Percentiles rank a stretch among this genome's conserved stretches.
Conservation (phyloP, 2,329 filamentous ascomycete genomes). For the Cadophora gregata region DNA sequence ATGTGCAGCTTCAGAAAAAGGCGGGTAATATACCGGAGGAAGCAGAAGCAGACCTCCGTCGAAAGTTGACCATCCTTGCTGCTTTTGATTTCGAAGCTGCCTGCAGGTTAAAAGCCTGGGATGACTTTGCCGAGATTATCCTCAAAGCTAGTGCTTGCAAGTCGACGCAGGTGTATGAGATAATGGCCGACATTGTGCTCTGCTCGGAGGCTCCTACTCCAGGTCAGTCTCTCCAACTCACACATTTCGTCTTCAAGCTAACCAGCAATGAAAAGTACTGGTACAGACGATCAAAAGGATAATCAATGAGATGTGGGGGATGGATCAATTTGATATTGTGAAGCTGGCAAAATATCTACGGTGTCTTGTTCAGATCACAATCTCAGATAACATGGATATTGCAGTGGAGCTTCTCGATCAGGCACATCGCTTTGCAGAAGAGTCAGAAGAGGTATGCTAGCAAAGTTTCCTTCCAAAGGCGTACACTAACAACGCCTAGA, state of each 20-base stretch:
- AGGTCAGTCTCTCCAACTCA: slow-evolving; percentile 47
- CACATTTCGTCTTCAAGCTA: not conserved
- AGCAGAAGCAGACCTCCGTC: slow-evolving; percentile 57
- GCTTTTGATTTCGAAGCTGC: slow-evolving; percentile 83
- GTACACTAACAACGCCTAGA: slow-evolving; percentile 40
- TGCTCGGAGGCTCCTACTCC: slow-evolving; percentile 57
- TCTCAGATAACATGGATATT: slow-evolving; percentile 57
- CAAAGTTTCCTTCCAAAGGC: not conserved
- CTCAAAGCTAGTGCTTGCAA: slow-evolving; percentile 53
- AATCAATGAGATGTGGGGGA: slow-evolving; percentile 69
- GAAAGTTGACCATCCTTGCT: slow-evolving; percentile 70
- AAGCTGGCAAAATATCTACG: slow-evolving; percentile 79
- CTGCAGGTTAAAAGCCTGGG: slow-evolving; percentile 69
- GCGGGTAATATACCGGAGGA: slow-evolving; percentile 50
- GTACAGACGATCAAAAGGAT: slow-evolving; percentile 64
- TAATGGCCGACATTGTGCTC: slow-evolving; percentile 70
- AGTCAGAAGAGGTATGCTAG: slow-evolving; percentile 53
- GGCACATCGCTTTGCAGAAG: slow-evolving; percentile 58
- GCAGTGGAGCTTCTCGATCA: slow-evolving; percentile 70
- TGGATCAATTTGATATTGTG: slow-evolving; percentile 59
- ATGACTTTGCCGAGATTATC: slow-evolving; percentile 67
- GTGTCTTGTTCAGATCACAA: slow-evolving; percentile 73
- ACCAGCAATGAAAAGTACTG: slow-evolving; percentile 38
- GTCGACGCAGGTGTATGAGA: slow-evolving; percentile 58
- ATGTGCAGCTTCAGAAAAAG: slow-evolving; percentile 51